phyloP scores from a whole-genome alignment of 2,329 filamentous ascomycete species.

The Neonectria coccinea region DNA sequence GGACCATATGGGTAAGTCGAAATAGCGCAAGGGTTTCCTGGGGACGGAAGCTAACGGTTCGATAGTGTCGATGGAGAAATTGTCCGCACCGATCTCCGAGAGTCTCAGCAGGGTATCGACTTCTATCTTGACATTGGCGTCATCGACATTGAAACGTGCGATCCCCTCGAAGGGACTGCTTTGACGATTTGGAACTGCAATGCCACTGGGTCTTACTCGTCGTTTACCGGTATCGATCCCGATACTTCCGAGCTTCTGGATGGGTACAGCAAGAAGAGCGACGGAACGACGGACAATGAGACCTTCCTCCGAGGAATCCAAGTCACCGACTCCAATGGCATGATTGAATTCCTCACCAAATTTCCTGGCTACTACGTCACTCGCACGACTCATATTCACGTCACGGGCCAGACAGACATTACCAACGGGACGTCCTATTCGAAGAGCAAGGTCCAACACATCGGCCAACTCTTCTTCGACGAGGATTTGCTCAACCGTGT shows the following conservation, averaged over 20 bases:
- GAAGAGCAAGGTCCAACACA: constrained; percentile 22
- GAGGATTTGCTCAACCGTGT: constrained; percentile 20
- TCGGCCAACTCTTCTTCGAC: constrained; percentile 25
- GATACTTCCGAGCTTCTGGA: constrained; percentile 18
- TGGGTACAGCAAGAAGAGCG: constrained; percentile 14
- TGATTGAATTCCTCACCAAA: constrained; percentile 28
- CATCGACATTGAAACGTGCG: constrained; percentile 27
- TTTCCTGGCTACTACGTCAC: constrained; percentile 30
- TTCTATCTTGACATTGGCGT: constrained; percentile 29
- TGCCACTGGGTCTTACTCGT: constrained; percentile 25
- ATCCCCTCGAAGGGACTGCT: constrained; percentile 20
- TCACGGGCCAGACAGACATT: constrained; percentile 26
- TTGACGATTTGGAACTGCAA: constrained; percentile 28
- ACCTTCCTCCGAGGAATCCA: constrained; percentile 26
- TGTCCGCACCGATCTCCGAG: constrained; percentile 22
- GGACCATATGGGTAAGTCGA: constrained; percentile 12
- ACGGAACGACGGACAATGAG: constrained; percentile 23
- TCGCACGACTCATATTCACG: constrained; percentile 27
- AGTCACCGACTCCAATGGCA: constrained; percentile 23
- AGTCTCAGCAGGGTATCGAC: constrained; percentile 26
- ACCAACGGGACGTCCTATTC: constrained; percentile 25
- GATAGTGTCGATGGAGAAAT: constrained; percentile 21
- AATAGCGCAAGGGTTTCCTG: background rate
- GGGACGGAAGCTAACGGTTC: background rate
- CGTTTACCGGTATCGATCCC: constrained; percentile 26